A percentile compares a stretch with the other conserved stretches of the same genome.
Evolutionary conservation across 2,329 filamentous ascomycete genomes (phyloP).

Genomic region (Penicillium italicum): DNA sequence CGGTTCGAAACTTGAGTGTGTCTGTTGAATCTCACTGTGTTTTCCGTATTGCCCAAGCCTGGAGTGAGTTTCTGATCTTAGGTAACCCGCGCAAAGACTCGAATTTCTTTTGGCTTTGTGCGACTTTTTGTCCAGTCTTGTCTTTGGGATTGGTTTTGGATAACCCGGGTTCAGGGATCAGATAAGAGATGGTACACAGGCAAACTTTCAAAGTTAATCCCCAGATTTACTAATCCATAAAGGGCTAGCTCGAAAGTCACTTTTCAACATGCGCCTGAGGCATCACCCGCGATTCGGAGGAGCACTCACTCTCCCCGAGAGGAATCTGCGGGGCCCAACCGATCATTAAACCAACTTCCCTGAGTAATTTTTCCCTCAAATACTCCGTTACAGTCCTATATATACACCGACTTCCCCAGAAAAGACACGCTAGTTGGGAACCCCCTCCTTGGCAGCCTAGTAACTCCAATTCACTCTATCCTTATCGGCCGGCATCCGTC

Average conservation of each 20-base stretch:
- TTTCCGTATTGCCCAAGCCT: neutral
- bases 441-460: neutral
- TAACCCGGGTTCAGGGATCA: neutral
- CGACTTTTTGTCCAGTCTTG: neutral
- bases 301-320: constrained; percentile 6
- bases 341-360: neutral
- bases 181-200: neutral
- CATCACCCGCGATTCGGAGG: neutral
- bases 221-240: neutral
- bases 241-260: constrained; percentile 1
- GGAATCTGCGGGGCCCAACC: constrained; percentile 4
- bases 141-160: neutral
- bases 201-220: neutral
- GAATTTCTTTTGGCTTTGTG: neutral
- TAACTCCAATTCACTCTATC: neutral
- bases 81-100: neutral
- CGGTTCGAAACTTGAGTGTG: neutral
- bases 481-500: constrained; percentile 1
- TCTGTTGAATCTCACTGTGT: too few species aligned
- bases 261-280: constrained; percentile 1
- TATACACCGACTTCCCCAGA: neutral
- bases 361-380: neutral
- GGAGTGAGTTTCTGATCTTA: neutral
- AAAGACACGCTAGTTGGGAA: neutral
- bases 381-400: neutral